A percentile compares a stretch with the other conserved stretches of the same genome.
Evolutionary conservation across 805 yeast genomes (phyloP).

Genomic region (Priceomyces melissophilus): DNA sequence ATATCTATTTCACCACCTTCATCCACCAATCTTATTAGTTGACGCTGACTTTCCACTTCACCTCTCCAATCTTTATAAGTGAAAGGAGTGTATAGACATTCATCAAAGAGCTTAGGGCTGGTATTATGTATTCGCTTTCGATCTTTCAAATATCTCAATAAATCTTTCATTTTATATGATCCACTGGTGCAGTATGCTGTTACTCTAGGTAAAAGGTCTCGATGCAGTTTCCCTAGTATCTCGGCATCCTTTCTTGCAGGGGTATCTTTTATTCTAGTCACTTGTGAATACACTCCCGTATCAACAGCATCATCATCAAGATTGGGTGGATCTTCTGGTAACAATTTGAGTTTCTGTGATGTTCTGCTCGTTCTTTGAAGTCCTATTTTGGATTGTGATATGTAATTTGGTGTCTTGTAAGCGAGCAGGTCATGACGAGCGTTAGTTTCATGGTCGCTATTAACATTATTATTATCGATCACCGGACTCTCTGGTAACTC

Average conservation of each 20-base stretch:
- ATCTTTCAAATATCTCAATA: constrained; percentile 80
- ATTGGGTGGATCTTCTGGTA: constrained; percentile 46
- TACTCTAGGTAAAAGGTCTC: constrained; percentile 85
- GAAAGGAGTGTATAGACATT: constrained; percentile 91
- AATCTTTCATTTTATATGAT: constrained; percentile 82
- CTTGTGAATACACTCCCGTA: constrained; percentile 74
- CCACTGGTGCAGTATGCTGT: constrained; percentile 97
- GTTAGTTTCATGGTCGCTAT: not conserved
- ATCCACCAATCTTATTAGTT: constrained; percentile 71
- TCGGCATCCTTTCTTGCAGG: constrained; percentile 94
- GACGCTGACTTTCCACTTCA: constrained; percentile 23
- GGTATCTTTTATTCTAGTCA: constrained; percentile 75
- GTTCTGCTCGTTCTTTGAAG: constrained; percentile 75
- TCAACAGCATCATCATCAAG: constrained; percentile 23
- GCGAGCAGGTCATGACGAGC: constrained; percentile 14
- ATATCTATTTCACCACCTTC: constrained; percentile 95
- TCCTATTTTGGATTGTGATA: constrained; percentile 49
- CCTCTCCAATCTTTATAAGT: constrained; percentile 74
- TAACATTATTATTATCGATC: not conserved
- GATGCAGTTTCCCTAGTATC: constrained; percentile 78
- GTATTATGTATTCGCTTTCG: constrained; percentile 70
- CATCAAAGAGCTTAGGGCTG: constrained; percentile 86
- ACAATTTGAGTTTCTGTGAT: constrained; percentile 64
- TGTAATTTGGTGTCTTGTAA: constrained; percentile 20
- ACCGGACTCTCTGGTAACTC: constrained; percentile 9